These are phyloP conservation scores for Cordyceps militaris DNA, from an alignment of 2,329 filamentous ascomycete genomes.

Conservation along the genomic window DNA sequence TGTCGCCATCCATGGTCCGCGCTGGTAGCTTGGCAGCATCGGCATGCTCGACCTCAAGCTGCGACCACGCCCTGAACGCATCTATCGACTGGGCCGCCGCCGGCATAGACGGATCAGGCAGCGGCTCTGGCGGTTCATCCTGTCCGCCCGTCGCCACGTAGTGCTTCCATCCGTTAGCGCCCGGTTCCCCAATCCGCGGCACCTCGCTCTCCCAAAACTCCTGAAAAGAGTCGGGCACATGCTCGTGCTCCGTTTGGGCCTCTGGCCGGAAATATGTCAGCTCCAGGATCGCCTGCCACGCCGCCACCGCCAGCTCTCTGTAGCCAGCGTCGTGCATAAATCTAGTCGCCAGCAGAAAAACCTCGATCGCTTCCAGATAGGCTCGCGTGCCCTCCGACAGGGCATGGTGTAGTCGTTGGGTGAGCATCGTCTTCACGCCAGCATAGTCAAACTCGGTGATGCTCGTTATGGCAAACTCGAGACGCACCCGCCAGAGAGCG, in stretches of 20 bases:
- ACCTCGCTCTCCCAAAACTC: conserved; percentile 86
- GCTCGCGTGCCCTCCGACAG: conserved; percentile 8
- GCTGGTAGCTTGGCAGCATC: conserved; percentile 54
- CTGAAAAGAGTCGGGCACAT: conserved; percentile 43
- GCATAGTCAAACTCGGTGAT: conserved; percentile 63
- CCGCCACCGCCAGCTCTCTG: conserved; percentile 64
- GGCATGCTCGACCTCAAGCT: conserved; percentile 45
- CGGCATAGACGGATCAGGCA: conserved; percentile 12
- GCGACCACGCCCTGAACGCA: conserved; percentile 44
- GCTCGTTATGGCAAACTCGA: conserved; percentile 66
- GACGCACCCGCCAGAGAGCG: conserved; percentile 63
- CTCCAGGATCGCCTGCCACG: conserved; percentile 81
- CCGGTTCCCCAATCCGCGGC: conserved; percentile 66
- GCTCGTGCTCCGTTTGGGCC: conserved; percentile 18
- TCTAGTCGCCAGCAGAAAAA: conserved; percentile 66
- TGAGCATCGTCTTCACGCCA: conserved; percentile 51
- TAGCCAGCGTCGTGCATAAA: conserved; percentile 74
- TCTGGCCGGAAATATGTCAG: conserved; percentile 55
- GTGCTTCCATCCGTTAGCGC: conserved; percentile 63
- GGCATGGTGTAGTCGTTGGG: conserved; percentile 38
- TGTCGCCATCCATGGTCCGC: conserved; percentile 65
- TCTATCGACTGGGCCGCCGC: conserved; percentile 29
- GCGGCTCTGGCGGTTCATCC: conserved; percentile 35
- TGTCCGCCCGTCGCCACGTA: conserved; percentile 33
- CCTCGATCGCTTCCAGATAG: conserved; percentile 45